A percentile compares a stretch with the other conserved stretches of the same genome.
Evolutionary conservation across 192 early-diverging fungal genomes (phyloP).

Genomic region (Coemansia sp.): DNA sequence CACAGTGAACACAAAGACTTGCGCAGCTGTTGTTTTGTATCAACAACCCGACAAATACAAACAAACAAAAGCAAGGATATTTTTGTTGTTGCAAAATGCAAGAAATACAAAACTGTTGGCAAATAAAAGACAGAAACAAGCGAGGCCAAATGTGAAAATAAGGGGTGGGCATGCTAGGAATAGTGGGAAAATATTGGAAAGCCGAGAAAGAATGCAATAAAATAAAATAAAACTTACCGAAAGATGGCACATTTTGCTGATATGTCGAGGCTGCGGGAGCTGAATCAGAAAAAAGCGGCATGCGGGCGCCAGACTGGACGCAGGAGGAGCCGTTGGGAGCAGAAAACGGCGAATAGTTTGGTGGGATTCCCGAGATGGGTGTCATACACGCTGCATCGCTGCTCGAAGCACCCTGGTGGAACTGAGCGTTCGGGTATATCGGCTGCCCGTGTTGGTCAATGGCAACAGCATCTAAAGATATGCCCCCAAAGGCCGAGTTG

Average conservation of each 20-base stretch:
- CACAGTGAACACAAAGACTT: background rate
- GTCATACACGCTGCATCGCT: background rate
- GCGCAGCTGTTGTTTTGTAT: background rate
- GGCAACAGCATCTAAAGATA: constrained; percentile 2
- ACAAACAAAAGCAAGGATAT: constrained; percentile 2
- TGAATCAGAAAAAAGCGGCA: constrained; percentile 20
- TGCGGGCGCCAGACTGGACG: constrained; percentile 10
- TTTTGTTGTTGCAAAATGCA: background rate
- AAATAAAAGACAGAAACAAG: background rate
- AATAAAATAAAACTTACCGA: constrained; percentile 50
- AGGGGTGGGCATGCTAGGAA: background rate
- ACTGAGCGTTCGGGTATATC: background rate
- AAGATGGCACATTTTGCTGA: constrained; percentile 19
- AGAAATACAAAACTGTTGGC: background rate
- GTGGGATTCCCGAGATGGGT: constrained; percentile 14
- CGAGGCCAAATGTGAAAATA: background rate
- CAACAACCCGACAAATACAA: background rate
- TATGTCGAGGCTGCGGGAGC: constrained; percentile 19
- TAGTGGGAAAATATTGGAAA: constrained; percentile 2
- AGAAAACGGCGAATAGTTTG: constrained; percentile 34
- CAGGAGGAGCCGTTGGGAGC: constrained; percentile 6
- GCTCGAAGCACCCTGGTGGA: background rate
- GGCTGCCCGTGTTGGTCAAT: constrained; percentile 11
- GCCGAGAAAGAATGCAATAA: background rate
- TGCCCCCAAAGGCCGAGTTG: background rate